phyloP scores from a whole-genome alignment of 495 filamentous ascomycete species.

The Penicillium atrosanguineum region DNA sequence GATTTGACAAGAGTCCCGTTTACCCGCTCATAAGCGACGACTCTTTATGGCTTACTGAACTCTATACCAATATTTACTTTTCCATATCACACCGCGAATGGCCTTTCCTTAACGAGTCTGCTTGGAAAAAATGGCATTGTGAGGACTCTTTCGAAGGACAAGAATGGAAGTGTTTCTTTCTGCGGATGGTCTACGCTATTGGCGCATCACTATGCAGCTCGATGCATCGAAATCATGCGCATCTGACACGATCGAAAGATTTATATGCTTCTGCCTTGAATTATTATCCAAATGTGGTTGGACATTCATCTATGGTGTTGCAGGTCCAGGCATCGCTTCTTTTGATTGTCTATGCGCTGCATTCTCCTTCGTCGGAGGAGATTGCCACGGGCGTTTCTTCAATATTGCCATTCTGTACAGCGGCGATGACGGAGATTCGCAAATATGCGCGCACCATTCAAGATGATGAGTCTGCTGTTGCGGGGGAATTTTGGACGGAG shows the following conservation, averaged over 20 bases:
- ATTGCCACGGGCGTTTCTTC: constrained; percentile 30
- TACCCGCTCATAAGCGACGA: constrained; percentile 15
- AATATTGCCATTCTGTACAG: constrained; percentile 32
- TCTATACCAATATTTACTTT: constrained; percentile 34
- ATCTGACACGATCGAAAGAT: constrained; percentile 24
- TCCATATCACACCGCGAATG: constrained; percentile 33
- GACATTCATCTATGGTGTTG: constrained; percentile 26
- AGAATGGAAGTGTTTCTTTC: constrained; percentile 30
- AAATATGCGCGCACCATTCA: constrained; percentile 16
- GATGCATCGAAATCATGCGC: constrained; percentile 23
- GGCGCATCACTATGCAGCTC: constrained; percentile 28
- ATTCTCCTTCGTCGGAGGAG: constrained; percentile 34
- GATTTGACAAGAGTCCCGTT: constrained; percentile 10
- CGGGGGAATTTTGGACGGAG: constrained; percentile 24
- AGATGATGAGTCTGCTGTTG: constrained; percentile 8
- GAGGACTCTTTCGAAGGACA: constrained; percentile 14
- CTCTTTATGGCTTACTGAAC: constrained; percentile 23
- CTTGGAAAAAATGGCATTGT: constrained; percentile 27
- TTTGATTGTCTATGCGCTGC: constrained; percentile 33
- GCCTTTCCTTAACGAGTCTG: constrained; percentile 28
- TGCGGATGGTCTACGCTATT: constrained; percentile 34
- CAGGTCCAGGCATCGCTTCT: constrained; percentile 35
- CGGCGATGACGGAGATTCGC: constrained; percentile 29
- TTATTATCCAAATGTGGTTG: constrained; percentile 30
- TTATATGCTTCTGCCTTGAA: constrained; percentile 28